Percentiles rank a stretch among this genome's conserved stretches.
These are phyloP conservation scores for Ophiostoma pallidulum DNA, from an alignment of 2,329 filamentous ascomycete genomes.

Conservation along the genomic window DNA sequence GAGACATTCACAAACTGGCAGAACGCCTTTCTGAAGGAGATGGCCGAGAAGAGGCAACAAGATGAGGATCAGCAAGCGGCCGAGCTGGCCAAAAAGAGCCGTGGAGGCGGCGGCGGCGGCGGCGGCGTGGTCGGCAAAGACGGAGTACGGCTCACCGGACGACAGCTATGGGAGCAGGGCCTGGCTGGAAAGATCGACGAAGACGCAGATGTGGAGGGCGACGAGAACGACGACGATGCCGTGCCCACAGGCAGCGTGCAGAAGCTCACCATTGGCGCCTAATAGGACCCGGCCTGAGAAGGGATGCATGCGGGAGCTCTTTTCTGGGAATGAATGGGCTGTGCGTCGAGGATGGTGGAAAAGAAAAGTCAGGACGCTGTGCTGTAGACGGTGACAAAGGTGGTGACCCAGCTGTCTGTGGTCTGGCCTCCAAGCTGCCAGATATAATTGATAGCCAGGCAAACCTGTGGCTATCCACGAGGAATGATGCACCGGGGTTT, in stretches of 20 bases:
- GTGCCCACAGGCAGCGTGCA: slow-evolving; percentile 53
- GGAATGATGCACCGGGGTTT: too few relatives aligned
- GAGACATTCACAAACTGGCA: slow-evolving; percentile 82
- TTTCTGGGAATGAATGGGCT: background rate
- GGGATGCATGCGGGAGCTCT: too few relatives aligned
- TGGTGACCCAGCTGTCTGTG: too few relatives aligned
- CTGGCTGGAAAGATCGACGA: slow-evolving; percentile 58
- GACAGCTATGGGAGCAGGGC: slow-evolving; percentile 69
- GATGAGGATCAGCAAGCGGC: slow-evolving; percentile 71
- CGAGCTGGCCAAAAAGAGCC: slow-evolving; percentile 59
- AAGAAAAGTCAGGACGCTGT: too few relatives aligned
- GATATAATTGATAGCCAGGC: too few relatives aligned
- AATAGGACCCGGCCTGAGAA: background rate
- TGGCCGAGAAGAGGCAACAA: slow-evolving; percentile 60
- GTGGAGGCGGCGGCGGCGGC: slow-evolving; percentile 2
- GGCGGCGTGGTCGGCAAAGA: slow-evolving; percentile 54
- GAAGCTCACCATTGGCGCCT: slow-evolving; percentile 59
- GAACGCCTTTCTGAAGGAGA: slow-evolving; percentile 65
- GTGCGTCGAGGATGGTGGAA: background rate
- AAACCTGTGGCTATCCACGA: too few relatives aligned
- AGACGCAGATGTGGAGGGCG: slow-evolving; percentile 42
- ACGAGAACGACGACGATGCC: slow-evolving; percentile 58
- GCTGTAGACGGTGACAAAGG: too few relatives aligned
- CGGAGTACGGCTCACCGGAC: slow-evolving; percentile 62
- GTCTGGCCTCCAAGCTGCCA: too few relatives aligned